These are phyloP conservation scores for Sordariomycetes sp. DNA, from an alignment of 2,329 filamentous ascomycete species.

Conservation along the genomic window DNA sequence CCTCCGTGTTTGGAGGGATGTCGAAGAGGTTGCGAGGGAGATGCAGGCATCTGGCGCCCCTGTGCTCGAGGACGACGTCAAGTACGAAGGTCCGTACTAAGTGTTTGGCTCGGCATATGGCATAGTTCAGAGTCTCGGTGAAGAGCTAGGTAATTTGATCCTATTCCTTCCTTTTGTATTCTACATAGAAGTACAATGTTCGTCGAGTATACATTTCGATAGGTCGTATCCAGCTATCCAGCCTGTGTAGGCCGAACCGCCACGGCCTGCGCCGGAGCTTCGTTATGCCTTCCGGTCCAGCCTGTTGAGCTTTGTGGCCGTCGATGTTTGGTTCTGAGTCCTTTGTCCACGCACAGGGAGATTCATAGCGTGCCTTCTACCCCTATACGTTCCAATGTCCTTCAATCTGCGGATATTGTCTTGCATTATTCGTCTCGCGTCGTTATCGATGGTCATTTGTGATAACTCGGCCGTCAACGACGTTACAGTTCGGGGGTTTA, in stretches of 20 bases:
- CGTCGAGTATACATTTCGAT: too few species aligned
- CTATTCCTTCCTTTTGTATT: slow-evolving; percentile 4
- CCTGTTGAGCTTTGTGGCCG: slow-evolving; percentile 52
- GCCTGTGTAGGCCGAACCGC: too few species aligned
- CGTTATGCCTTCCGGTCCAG: slow-evolving; percentile 24
- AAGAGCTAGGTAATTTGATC: too few species aligned
- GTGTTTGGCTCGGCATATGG: too few species aligned
- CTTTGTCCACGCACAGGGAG: slow-evolving; percentile 85
- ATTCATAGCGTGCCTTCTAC: slow-evolving; percentile 84
- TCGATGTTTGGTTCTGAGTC: slow-evolving; percentile 66
- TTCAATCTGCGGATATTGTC: slow-evolving; percentile 81
- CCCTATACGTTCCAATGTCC: slow-evolving; percentile 85
- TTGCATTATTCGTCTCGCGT: slow-evolving; percentile 65
- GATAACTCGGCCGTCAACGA: slow-evolving; percentile 79
- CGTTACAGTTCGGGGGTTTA: slow-evolving; percentile 69
- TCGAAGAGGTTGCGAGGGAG: slow-evolving; percentile 59
- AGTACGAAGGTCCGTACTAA: background rate
- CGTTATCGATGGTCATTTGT: slow-evolving; percentile 89
- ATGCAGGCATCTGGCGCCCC: slow-evolving; percentile 51
- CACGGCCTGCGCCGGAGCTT: too few species aligned
- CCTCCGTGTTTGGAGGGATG: slow-evolving; percentile 74
- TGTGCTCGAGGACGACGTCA: slow-evolving; percentile 43
- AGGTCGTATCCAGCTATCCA: too few species aligned
- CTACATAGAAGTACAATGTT: slow-evolving; percentile 5
- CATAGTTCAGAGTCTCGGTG: too few species aligned